A percentile compares a stretch with the other conserved stretches of the same genome.
Conservation (phyloP, 176 grass and related monocot species). For the Neostapfia colusana region DNA sequence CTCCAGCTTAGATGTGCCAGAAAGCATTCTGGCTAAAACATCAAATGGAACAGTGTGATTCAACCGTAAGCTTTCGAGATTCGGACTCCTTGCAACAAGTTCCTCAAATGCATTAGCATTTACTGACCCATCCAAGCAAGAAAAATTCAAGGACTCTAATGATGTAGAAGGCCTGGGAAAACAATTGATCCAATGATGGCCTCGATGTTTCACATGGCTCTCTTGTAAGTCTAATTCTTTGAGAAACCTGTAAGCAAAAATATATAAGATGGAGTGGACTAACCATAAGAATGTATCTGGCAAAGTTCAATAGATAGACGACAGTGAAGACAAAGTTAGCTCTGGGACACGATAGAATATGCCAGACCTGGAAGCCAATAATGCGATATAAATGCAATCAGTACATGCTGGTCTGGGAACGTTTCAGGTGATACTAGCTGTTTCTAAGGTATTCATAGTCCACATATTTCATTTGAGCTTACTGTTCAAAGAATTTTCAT, state of each 20-base stretch:
- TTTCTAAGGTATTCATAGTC: not conserved
- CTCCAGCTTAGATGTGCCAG: slow-evolving; percentile 49
- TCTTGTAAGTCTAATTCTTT: slow-evolving; percentile 76
- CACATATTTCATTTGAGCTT: not conserved
- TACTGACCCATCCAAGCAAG: slow-evolving; percentile 68
- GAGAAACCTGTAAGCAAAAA: slow-evolving; percentile 52
- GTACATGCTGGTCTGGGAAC: not conserved
- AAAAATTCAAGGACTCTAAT: slow-evolving; percentile 71
- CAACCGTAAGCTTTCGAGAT: slow-evolving; percentile 65
- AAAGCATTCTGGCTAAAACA: slow-evolving; percentile 60
- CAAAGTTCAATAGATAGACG: slow-evolving; percentile 15
- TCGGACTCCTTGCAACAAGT: slow-evolving; percentile 66
- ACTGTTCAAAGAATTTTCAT: slow-evolving; percentile 5
- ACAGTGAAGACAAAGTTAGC: not conserved
- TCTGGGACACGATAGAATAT: slow-evolving; percentile 2
- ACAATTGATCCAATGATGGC: slow-evolving; percentile 55
- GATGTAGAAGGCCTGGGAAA: slow-evolving; percentile 68
- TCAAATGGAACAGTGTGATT: slow-evolving; percentile 59
- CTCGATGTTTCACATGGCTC: slow-evolving; percentile 54
- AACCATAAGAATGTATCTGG: slow-evolving; percentile 16
- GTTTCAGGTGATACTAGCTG: not conserved
- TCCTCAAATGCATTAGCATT: slow-evolving; percentile 52
- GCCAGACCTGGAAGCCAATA: slow-evolving; percentile 8
- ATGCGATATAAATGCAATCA: not conserved
- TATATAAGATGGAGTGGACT: slow-evolving; percentile 7